These are phyloP conservation scores for Rhizophagus clarus DNA, from an alignment of 192 early-diverging fungal species.

Conservation along the genomic window DNA sequence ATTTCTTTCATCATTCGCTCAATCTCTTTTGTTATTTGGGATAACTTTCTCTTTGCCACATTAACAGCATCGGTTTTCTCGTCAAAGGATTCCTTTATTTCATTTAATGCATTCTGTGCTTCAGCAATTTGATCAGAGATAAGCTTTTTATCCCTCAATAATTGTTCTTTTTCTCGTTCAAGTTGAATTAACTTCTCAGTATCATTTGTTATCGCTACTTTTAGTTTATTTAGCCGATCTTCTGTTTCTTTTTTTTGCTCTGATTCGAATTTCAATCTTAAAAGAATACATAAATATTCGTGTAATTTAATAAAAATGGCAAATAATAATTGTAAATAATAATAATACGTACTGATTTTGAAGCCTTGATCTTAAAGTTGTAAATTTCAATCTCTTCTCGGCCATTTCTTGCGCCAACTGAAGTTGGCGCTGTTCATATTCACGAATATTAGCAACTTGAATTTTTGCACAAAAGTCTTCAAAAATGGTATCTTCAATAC, in stretches of 20 bases:
- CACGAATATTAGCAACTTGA: conserved; percentile 77
- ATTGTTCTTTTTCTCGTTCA: conserved; percentile 40
- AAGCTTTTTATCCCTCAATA: conserved; percentile 41
- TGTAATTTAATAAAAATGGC: too few relatives aligned
- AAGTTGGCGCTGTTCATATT: conserved; percentile 81
- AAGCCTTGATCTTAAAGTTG: conserved; percentile 75
- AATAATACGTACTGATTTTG: conserved; percentile 58
- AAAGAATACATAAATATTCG: neutral
- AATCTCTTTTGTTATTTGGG: conserved; percentile 63
- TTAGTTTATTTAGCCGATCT: conserved; percentile 61
- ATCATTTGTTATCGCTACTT: conserved; percentile 50
- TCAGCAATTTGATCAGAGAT: conserved; percentile 54
- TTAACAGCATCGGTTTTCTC: conserved; percentile 60
- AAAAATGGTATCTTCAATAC: conserved; percentile 70
- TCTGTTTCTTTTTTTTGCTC: conserved; percentile 66
- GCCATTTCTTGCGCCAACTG: conserved; percentile 68
- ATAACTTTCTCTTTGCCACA: conserved; percentile 55
- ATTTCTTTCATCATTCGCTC: conserved; percentile 68
- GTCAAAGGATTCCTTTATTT: conserved; percentile 54
- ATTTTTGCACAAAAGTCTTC: conserved; percentile 74
- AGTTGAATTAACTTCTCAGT: conserved; percentile 38
- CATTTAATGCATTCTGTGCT: conserved; percentile 53
- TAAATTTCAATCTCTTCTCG: conserved; percentile 77
- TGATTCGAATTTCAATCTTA: conserved; percentile 69
- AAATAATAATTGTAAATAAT: neutral